Percentiles rank a stretch among this genome's conserved stretches.
Conservation (phyloP, 2,329 filamentous ascomycete genomes). For the Colletotrichum abscissum region DNA sequence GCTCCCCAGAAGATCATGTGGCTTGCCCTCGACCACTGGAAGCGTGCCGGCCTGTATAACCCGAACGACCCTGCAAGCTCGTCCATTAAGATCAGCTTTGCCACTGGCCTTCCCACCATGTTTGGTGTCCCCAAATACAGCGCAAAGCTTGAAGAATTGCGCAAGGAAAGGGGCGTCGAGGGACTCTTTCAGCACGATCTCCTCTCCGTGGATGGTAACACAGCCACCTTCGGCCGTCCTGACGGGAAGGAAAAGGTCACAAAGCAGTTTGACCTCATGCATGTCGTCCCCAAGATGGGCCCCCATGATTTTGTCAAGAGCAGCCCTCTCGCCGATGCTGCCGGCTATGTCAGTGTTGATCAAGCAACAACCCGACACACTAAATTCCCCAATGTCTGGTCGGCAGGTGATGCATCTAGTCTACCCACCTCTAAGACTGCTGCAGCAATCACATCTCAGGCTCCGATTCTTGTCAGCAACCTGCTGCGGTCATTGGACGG, state of each 20-base stretch:
- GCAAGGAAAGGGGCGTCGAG: slow-evolving; percentile 65
- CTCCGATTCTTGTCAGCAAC: slow-evolving; percentile 62
- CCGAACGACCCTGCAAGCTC: slow-evolving; percentile 50
- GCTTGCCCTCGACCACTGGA: slow-evolving; percentile 71
- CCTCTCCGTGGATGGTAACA: slow-evolving; percentile 62
- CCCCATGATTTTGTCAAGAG: slow-evolving; percentile 65
- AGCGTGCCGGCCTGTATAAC: slow-evolving; percentile 62
- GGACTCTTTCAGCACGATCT: slow-evolving; percentile 70
- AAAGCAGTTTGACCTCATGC: slow-evolving; percentile 64
- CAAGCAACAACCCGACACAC: slow-evolving; percentile 63
- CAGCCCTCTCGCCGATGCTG: slow-evolving; percentile 64
- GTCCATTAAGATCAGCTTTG: slow-evolving; percentile 63
- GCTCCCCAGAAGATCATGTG: slow-evolving; percentile 73
- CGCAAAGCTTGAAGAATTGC: slow-evolving; percentile 62
- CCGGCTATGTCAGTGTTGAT: slow-evolving; percentile 69
- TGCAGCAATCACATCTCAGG: slow-evolving; percentile 63
- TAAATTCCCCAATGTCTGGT: slow-evolving; percentile 68
- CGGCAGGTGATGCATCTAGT: slow-evolving; percentile 68
- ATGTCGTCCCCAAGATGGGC: slow-evolving; percentile 70
- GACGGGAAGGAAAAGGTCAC: slow-evolving; percentile 56
- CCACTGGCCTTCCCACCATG: slow-evolving; percentile 66
- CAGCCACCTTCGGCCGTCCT: slow-evolving; percentile 59
- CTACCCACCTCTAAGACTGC: slow-evolving; percentile 68
- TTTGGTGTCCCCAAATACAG: slow-evolving; percentile 72
- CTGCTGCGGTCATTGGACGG: slow-evolving; percentile 57